These are phyloP conservation scores for Leptographium procerum DNA, from an alignment of 2,329 filamentous ascomycete species.

Conservation along the genomic window DNA sequence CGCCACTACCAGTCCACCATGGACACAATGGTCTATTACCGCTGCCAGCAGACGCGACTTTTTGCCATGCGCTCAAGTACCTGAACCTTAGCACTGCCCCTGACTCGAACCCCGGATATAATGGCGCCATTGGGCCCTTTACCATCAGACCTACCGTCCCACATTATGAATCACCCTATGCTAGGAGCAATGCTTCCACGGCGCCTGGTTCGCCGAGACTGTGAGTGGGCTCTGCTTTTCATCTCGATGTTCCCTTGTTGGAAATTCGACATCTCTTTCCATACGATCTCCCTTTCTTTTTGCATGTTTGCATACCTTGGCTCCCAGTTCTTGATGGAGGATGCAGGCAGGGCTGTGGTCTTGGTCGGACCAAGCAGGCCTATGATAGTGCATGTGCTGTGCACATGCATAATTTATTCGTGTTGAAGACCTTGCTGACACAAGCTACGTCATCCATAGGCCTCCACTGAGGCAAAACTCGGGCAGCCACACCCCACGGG, in stretches of 20 bases:
- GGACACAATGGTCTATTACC: constrained; percentile 11
- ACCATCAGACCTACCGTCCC: constrained; percentile 19
- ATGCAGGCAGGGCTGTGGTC: neutral
- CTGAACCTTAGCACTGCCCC: neutral
- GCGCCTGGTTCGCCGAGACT: constrained; percentile 48
- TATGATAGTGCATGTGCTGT: neutral
- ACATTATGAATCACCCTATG: constrained; percentile 41
- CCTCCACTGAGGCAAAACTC: constrained; percentile 62
- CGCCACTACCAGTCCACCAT: constrained; percentile 17
- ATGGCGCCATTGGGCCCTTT: constrained; percentile 16
- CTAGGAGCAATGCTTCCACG: constrained; percentile 46
- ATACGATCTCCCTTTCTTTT: constrained; percentile 8
- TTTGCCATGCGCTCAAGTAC: constrained; percentile 21
- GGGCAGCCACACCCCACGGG: constrained; percentile 63
- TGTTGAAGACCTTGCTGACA: constrained; percentile 6
- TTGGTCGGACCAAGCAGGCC: neutral
- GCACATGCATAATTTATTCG: neutral
- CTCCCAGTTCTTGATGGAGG: neutral
- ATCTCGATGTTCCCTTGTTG: constrained; percentile 2
- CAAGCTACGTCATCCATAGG: constrained; percentile 27
- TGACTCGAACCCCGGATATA: constrained; percentile 15
- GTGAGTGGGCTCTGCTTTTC: constrained; percentile 27
- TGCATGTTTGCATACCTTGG: neutral
- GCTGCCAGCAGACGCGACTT: constrained; percentile 14
- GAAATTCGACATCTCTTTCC: constrained; percentile 4